Conservation (phyloP, 2,329 filamentous ascomycete genomes). For the Clarireedia paspali region DNA sequence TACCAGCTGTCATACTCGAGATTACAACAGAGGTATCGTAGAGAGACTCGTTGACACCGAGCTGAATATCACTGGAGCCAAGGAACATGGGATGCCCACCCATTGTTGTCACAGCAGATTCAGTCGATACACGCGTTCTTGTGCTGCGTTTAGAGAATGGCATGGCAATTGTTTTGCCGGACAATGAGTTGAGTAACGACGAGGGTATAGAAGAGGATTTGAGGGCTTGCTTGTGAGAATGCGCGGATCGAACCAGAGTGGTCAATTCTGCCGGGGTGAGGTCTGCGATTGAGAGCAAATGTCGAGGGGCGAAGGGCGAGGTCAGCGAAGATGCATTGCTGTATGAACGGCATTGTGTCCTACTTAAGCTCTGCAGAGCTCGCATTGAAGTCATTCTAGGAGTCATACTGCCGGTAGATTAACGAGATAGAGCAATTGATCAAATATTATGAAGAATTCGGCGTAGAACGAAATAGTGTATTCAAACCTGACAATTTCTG, state of each 20-base stretch:
- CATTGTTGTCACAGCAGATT: constrained; percentile 80
- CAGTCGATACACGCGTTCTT: constrained; percentile 85
- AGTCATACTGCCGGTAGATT: constrained; percentile 6
- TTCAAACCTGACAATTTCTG: too few relatives aligned
- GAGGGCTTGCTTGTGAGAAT: constrained; percentile 65
- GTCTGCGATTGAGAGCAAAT: constrained; percentile 88
- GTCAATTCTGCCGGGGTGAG: constrained; percentile 73
- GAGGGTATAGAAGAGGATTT: constrained; percentile 59
- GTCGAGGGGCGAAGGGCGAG: constrained; percentile 59
- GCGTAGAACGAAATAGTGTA: too few relatives aligned
- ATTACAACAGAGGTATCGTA: constrained; percentile 88
- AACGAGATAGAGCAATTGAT: background rate
- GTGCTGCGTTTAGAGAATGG: constrained; percentile 97
- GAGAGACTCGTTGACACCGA: constrained; percentile 93
- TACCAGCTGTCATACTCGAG: constrained; percentile 84
- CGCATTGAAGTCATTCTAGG: background rate
- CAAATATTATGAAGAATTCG: background rate
- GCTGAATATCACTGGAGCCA: constrained; percentile 90
- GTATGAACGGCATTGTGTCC: constrained; percentile 19
- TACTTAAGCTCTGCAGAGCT: constrained; percentile 18
- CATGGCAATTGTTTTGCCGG: constrained; percentile 80
- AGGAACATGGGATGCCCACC: constrained; percentile 95
- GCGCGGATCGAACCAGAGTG: constrained; percentile 75
- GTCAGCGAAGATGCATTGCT: constrained; percentile 16
- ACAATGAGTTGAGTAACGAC: constrained; percentile 53